These are phyloP conservation scores for Penicillium herquei DNA, from an alignment of 495 filamentous ascomycete genomes.

Conservation along the genomic window DNA sequence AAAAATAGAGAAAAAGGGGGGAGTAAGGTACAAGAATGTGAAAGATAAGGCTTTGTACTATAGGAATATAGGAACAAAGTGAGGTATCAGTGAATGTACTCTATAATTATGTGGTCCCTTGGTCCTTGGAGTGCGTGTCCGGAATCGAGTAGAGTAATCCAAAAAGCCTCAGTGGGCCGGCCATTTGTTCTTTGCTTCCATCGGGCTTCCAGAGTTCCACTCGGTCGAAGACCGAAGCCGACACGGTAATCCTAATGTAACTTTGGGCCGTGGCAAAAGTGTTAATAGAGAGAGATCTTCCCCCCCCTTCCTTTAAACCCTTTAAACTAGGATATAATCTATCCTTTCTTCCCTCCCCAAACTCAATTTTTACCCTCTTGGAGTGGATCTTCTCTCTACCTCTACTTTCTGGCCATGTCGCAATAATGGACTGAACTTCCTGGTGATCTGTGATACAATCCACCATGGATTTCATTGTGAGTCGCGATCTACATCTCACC, in stretches of 20 bases:
- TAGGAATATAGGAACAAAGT: not conserved
- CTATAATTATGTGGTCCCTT: too few relatives aligned
- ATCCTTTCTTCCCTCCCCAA: too few relatives aligned
- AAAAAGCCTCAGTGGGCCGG: conserved; percentile 17
- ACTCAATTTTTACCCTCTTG: not conserved
- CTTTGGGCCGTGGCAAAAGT: conserved; percentile 22
- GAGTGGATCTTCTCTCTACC: conserved; percentile 1
- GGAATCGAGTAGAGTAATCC: not conserved
- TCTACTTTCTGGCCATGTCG: conserved; percentile 16
- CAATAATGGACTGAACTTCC: conserved; percentile 36
- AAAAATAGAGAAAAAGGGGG: not conserved
- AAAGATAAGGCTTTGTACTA: conserved; percentile 1
- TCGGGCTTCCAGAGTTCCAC: conserved; percentile 19
- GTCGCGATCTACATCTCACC: conserved; percentile 22
- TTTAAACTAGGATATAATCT: conserved; percentile 14
- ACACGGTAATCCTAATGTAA: conserved; percentile 8
- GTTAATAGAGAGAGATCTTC: not conserved
- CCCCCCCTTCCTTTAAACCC: conserved; percentile 11
- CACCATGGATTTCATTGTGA: conserved; percentile 51
- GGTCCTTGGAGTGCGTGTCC: too few relatives aligned
- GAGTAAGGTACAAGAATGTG: conserved; percentile 9
- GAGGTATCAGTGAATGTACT: too few relatives aligned
- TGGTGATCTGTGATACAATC: conserved; percentile 23
- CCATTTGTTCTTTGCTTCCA: conserved; percentile 19
- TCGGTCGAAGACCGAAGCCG: conserved; percentile 16